These are phyloP conservation scores for Pleoardoris graminearum DNA, from an alignment of 2,329 filamentous ascomycete genomes.

Conservation along the genomic window DNA sequence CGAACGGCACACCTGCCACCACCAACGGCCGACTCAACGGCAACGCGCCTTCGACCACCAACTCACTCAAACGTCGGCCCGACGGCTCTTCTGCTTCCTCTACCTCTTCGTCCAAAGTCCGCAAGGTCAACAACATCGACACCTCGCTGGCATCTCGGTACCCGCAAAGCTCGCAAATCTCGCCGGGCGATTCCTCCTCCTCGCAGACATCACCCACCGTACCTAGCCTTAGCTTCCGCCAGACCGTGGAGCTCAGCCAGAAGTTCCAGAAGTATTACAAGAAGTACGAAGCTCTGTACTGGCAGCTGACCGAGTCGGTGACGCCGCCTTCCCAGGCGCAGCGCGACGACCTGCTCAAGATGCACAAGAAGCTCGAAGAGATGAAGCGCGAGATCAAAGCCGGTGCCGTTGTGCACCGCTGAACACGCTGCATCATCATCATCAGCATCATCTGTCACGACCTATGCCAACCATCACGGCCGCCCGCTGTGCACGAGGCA, in stretches of 20 bases:
- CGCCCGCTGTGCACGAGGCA: conserved; percentile 7
- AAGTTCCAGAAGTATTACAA: conserved; percentile 63
- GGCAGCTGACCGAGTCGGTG: conserved; percentile 46
- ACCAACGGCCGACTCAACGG: conserved; percentile 33
- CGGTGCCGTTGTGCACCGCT: conserved; percentile 36
- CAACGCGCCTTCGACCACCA: conserved; percentile 33
- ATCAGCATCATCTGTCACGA: background rate
- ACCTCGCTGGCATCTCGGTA: conserved; percentile 43
- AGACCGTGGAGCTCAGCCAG: conserved; percentile 52
- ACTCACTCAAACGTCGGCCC: conserved; percentile 52
- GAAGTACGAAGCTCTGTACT: conserved; percentile 61
- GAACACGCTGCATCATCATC: conserved; percentile 2
- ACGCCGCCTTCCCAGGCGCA: conserved; percentile 54
- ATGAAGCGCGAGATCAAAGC: conserved; percentile 62
- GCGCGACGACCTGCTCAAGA: conserved; percentile 56
- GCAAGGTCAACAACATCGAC: conserved; percentile 41
- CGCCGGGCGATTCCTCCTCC: conserved; percentile 40
- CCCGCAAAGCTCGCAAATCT: conserved; percentile 37
- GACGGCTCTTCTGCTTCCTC: conserved; percentile 42
- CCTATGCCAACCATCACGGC: conserved; percentile 1
- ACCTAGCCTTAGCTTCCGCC: conserved; percentile 46
- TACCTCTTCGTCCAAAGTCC: conserved; percentile 36
- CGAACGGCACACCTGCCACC: conserved; percentile 36
- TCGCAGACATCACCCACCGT: conserved; percentile 40
- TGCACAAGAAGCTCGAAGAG: conserved; percentile 57